A percentile compares a stretch with the other conserved stretches of the same genome.
These are phyloP conservation scores for Metschnikowia lunata DNA, from an alignment of 805 yeast species.

Conservation along the genomic window DNA sequence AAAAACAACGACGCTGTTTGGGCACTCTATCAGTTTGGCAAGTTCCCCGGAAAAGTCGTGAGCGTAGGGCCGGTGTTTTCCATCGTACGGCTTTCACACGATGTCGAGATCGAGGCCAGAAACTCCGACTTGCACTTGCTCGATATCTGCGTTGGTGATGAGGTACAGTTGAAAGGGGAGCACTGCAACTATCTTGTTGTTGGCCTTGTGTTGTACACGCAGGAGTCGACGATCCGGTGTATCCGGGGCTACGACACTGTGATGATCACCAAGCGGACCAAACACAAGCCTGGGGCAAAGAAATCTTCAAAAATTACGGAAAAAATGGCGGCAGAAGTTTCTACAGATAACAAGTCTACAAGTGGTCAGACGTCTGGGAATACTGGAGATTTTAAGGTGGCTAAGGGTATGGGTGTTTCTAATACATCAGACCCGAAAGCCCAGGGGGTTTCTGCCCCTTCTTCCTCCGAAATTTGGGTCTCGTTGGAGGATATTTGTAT, in stretches of 20 bases:
- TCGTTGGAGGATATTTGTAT: constrained; percentile 31
- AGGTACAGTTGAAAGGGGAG: constrained; percentile 32
- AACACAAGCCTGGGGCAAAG: too few species aligned
- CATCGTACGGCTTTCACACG: constrained; percentile 37
- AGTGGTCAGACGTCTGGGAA: constrained; percentile 1
- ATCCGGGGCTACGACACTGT: constrained; percentile 59
- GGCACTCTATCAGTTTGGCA: constrained; percentile 47
- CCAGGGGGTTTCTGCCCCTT: neutral
- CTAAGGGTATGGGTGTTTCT: too few species aligned
- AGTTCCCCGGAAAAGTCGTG: constrained; percentile 47
- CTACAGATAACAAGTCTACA: constrained; percentile 6
- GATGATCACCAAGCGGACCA: constrained; percentile 22
- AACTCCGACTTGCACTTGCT: constrained; percentile 40
- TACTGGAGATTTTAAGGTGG: neutral
- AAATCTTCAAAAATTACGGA: too few species aligned
- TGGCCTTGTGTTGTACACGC: constrained; percentile 35
- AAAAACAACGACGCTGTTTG: constrained; percentile 40
- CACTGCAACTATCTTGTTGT: constrained; percentile 37
- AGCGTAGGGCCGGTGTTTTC: constrained; percentile 25
- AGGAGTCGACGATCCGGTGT: constrained; percentile 38
- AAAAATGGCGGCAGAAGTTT: too few species aligned
- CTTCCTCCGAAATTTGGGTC: constrained; percentile 19
- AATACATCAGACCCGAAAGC: too few species aligned
- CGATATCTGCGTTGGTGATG: constrained; percentile 57
- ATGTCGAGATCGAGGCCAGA: constrained; percentile 21